A percentile compares a stretch with the other conserved stretches of the same genome.
Conservation (phyloP, 495 filamentous ascomycete genomes). For the Aspergillus incahuasiensis region DNA sequence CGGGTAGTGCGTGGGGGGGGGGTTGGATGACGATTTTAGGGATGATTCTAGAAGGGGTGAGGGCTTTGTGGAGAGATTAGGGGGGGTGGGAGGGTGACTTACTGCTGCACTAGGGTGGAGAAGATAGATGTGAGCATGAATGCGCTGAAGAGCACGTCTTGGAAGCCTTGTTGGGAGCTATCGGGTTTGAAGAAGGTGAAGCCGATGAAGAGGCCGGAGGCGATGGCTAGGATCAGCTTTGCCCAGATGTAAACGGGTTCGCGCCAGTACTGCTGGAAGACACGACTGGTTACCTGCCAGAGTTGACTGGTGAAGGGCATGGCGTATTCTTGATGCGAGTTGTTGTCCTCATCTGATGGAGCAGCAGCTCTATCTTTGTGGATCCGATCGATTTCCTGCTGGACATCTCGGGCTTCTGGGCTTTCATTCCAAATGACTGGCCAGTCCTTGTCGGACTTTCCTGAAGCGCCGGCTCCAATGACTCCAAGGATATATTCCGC, state of each 20-base stretch:
- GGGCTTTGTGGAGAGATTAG: constrained; percentile 13
- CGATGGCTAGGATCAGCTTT: constrained; percentile 49
- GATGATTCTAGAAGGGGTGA: constrained; percentile 45
- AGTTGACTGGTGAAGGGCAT: constrained; percentile 51
- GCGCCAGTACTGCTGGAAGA: constrained; percentile 55
- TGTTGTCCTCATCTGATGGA: constrained; percentile 13
- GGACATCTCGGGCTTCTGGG: constrained; percentile 58
- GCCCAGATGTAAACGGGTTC: constrained; percentile 52
- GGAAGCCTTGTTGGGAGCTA: constrained; percentile 69
- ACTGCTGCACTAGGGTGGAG: constrained; percentile 59
- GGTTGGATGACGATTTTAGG: too few species aligned
- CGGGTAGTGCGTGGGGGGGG: too few species aligned
- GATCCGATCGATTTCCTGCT: constrained; percentile 61
- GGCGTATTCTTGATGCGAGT: constrained; percentile 39
- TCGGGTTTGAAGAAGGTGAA: constrained; percentile 79
- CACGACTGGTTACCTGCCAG: constrained; percentile 42
- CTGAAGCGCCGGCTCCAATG: constrained; percentile 51
- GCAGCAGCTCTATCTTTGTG: constrained; percentile 42
- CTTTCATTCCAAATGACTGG: constrained; percentile 67
- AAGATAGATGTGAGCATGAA: constrained; percentile 80
- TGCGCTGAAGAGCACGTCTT: constrained; percentile 79
- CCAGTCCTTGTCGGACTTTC: constrained; percentile 80
- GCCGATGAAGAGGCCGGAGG: constrained; percentile 67
- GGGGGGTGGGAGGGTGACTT: constrained; percentile 9
- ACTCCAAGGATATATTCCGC: constrained; percentile 93